A percentile compares a stretch with the other conserved stretches of the same genome.
phyloP scores from a whole-genome alignment of 2,329 filamentous ascomycete species.

The Stagonosporopsis rhizophila region DNA sequence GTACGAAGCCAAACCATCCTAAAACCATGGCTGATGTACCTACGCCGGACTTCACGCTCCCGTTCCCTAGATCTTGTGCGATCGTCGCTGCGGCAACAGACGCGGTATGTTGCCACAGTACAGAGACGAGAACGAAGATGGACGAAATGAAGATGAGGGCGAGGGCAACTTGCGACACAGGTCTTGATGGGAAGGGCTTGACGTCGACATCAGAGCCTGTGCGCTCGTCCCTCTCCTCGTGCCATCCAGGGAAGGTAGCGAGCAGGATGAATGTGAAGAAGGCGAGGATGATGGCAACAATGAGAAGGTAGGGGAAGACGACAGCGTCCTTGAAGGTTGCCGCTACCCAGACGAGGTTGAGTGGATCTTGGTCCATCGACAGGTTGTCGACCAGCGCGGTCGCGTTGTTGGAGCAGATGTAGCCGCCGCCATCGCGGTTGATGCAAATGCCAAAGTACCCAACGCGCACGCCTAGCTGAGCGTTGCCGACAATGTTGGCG shows the following conservation, averaged over 20 bases:
- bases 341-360: conserved; percentile 97
- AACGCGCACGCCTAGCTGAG: conserved; percentile 86
- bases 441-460: conserved; percentile 99
- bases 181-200: conserved; percentile 90
- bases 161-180: conserved; percentile 90
- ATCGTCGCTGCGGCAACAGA: conserved; percentile 95
- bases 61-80: conserved; percentile 90
- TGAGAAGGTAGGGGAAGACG: conserved; percentile 97
- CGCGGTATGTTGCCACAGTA: conserved; percentile 92
- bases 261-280: conserved; percentile 95
- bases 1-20: conserved; percentile 94
- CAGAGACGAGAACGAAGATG: conserved; percentile 70
- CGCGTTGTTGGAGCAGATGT: conserved; percentile 96
- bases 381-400: conserved; percentile 90
- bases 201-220: conserved; percentile 84
- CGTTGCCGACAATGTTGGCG: conserved; percentile 84
- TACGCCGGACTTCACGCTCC: conserved; percentile 83
- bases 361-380: conserved; percentile 87
- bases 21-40: conserved; percentile 96
- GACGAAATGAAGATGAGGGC: conserved; percentile 83
- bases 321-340: conserved; percentile 98
- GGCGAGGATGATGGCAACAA: conserved; percentile 96
- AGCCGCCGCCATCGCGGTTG: conserved; percentile 86
- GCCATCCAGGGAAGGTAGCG: conserved; percentile 96
- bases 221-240: conserved; percentile 82